Base-by-base conservation (phyloP, 345 rosid species). In the Salix udensis region DNA sequence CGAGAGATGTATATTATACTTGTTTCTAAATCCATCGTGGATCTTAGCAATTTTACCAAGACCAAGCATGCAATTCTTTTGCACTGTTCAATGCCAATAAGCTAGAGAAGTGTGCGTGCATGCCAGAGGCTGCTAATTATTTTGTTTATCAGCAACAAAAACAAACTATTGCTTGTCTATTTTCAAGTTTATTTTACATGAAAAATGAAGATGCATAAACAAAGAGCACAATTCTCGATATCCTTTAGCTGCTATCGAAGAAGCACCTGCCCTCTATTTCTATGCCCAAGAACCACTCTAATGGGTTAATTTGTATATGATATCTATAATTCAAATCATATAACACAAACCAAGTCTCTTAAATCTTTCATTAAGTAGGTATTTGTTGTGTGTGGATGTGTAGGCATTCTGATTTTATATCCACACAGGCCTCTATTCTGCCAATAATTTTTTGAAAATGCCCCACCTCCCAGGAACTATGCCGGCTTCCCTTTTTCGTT, bases 391-490 rank as follows among this genome's bases (percentile, higher is more conserved):
- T n/a, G 62, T n/a, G 62, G 62, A 55, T n/a, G 24, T 9, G 3
- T n/a, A 11, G 62, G 62, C 62, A 14, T 60, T 36, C 58, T 23
- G 62, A 46, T 31, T 31, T 18, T 73, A 31, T 7, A 73, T 73
- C 62, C 39, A 23, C 6, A 68, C 23, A 34, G 14, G 48, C 66
- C 67, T 37, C 12, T 34, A n/a, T 36, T 44, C 28, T 68, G 53
- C 53, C 44, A 66, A 39, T 65, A 53, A 69, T n/a, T 64, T 64
- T 69, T 39, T 37, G 55, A 42, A 65, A 77, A 19, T 37, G 21
- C 77, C 66, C 77, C 77, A 37, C 71, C 36, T 65, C 68, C 50
- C 18, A 30, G 72, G 76, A 18, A 30, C 21, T 62, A 61, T 55
- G 66, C 39, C 52, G 18, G 66, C 65, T 55, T 66, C 16, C 74